These are phyloP conservation scores for Fusarium buharicum DNA, from an alignment of 2,329 filamentous ascomycete species.

Conservation along the genomic window DNA sequence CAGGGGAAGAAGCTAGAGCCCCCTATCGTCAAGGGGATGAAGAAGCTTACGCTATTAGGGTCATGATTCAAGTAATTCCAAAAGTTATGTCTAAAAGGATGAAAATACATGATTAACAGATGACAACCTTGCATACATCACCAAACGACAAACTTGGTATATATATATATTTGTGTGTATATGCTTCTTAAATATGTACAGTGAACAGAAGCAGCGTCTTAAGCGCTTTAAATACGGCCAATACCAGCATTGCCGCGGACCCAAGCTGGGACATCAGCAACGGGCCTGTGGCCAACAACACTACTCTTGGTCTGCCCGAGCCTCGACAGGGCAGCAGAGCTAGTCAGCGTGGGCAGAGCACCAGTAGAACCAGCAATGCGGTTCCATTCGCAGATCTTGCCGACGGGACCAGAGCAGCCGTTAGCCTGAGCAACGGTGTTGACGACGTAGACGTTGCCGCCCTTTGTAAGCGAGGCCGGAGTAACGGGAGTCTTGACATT, in stretches of 20 bases:
- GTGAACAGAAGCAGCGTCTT: no score
- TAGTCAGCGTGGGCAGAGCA: no score
- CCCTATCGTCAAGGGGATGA: slow-evolving; percentile 60
- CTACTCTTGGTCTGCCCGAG: no score
- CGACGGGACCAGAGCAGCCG: slow-evolving; percentile 13
- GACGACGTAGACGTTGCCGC: slow-evolving; percentile 41
- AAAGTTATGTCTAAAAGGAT: slow-evolving; percentile 21
- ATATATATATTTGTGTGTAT: no score
- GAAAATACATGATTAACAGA: slow-evolving; percentile 14
- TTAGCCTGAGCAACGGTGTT: slow-evolving; percentile 37
- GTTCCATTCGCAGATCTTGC: slow-evolving; percentile 43
- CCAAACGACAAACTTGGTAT: neutral
- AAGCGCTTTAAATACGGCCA: no score
- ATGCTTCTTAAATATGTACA: no score
- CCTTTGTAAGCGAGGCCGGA: slow-evolving; percentile 14
- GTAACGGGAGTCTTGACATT: slow-evolving; percentile 55
- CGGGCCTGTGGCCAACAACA: no score
- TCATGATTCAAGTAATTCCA: slow-evolving; percentile 41
- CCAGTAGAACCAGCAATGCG: neutral
- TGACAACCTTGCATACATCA: neutral
- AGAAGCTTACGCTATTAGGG: slow-evolving; percentile 63
- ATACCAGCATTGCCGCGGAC: no score
- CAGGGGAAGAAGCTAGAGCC: slow-evolving; percentile 58
- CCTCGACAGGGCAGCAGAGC: no score
- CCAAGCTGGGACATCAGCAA: no score